Evolutionary conservation across 73 alveolate species (phyloP).

Genomic region (Symbiodinium natans): DNA sequence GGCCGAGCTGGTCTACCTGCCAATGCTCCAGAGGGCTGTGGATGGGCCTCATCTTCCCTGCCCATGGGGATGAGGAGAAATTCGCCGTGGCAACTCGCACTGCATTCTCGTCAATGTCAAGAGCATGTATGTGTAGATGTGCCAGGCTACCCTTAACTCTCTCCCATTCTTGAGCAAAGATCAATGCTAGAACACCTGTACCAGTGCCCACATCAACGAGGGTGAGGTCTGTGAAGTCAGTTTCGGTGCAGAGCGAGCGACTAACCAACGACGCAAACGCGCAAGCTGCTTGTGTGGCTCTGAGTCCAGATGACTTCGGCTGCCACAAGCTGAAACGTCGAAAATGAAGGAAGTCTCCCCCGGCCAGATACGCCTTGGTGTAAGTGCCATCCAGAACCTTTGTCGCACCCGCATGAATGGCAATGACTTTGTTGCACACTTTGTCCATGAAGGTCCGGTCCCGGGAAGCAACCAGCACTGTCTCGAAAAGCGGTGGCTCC

Average conservation of each 20-base stretch:
- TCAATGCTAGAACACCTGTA: conserved; percentile 17
- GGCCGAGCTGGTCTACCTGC: background rate
- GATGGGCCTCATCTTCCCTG: background rate
- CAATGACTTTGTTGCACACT: conserved; percentile 19
- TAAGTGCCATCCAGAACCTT: conserved; percentile 36
- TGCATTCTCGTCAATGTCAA: conserved; percentile 33
- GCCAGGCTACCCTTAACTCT: background rate
- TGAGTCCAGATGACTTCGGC: conserved; percentile 41
- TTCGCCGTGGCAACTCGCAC: background rate
- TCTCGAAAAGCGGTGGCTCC: background rate
- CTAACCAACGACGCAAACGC: conserved; percentile 57
- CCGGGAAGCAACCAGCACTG: conserved; percentile 25
- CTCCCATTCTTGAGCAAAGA: conserved; percentile 39
- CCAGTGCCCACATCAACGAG: conserved; percentile 72
- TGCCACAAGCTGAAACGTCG: conserved; percentile 70
- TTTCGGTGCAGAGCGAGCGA: background rate
- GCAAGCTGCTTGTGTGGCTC: conserved; percentile 83
- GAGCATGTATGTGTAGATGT: background rate
- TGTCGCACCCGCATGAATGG: background rate
- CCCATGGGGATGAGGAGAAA: conserved; percentile 32
- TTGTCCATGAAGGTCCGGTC: conserved; percentile 77
- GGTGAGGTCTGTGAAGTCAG: background rate
- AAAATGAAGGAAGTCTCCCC: conserved; percentile 64
- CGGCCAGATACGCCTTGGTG: conserved; percentile 49
- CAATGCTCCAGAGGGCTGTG: conserved; percentile 19